Percentiles rank a stretch among this genome's conserved stretches.
These are phyloP conservation scores for Linnemannia exigua DNA, from an alignment of 192 early-diverging fungal species.

Conservation along the genomic window DNA sequence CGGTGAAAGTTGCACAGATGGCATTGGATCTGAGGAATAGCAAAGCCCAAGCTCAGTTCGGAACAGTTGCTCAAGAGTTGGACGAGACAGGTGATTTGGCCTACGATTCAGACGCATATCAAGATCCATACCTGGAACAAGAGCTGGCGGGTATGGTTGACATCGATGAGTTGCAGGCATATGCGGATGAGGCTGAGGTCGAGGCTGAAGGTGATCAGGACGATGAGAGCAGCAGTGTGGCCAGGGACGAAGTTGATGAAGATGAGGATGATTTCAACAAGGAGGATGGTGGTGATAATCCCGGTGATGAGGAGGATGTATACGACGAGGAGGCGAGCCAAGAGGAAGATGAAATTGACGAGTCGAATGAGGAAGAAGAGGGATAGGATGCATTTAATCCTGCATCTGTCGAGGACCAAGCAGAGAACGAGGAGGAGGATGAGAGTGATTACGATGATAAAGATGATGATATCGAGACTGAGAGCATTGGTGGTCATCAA, in stretches of 20 bases:
- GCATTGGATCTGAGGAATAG: neutral
- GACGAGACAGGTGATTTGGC: neutral
- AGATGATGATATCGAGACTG: too few species aligned
- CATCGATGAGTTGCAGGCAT: conserved; percentile 1
- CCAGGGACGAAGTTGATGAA: neutral
- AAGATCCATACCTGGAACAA: conserved; percentile 10
- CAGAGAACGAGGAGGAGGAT: conserved; percentile 56
- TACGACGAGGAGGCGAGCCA: neutral
- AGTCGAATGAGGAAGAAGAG: neutral
- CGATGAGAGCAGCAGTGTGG: too few species aligned
- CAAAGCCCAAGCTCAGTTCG: neutral
- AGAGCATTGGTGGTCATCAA: too few species aligned
- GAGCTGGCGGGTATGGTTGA: neutral
- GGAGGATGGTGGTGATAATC: too few species aligned
- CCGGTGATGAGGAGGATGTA: neutral
- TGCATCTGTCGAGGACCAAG: neutral
- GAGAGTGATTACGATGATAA: too few species aligned
- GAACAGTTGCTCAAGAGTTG: neutral
- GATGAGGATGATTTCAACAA: neutral
- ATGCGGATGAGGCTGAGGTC: conserved; percentile 2
- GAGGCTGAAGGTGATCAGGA: neutral
- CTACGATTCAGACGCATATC: conserved; percentile 7
- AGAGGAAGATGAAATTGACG: neutral
- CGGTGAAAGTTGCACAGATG: too few species aligned
- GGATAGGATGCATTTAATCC: neutral